Conservation (phyloP, 257 asterid species). For the Anisodus tanguticus region DNA sequence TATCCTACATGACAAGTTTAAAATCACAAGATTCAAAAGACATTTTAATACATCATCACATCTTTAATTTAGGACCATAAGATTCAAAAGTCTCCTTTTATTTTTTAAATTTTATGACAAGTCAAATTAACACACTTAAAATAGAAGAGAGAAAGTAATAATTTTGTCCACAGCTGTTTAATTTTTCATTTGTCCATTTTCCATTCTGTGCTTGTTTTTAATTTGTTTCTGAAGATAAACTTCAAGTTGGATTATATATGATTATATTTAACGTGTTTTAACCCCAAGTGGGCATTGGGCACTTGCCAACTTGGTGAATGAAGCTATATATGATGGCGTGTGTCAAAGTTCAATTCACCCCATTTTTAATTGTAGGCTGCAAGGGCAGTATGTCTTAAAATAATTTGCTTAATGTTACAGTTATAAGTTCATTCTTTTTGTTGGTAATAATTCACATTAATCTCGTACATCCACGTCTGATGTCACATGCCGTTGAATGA, state of each 20-base stretch:
- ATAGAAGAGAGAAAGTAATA: not conserved
- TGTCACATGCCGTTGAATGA: not conserved
- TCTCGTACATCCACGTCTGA: not conserved
- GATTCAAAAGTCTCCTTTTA: no score
- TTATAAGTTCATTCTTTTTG: not conserved
- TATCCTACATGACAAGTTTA: no score
- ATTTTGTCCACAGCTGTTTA: slow-evolving; percentile 13
- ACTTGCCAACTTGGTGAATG: slow-evolving; percentile 5
- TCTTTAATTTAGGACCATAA: no score
- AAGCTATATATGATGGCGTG: not conserved
- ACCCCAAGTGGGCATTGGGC: not conserved
- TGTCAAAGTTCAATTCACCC: not conserved
- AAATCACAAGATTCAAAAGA: no score
- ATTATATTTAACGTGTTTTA: not conserved
- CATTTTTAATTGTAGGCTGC: not conserved
- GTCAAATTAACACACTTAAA: no score
- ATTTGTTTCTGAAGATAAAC: not conserved
- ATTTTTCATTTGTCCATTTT: not conserved
- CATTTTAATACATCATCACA: no score
- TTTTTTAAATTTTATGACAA: no score
- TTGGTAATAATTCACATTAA: not conserved
- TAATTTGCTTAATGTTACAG: not conserved
- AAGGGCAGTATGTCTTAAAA: not conserved
- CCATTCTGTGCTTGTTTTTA: no score
- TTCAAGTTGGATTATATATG: slow-evolving; percentile 1